phyloP scores from a whole-genome alignment of 176 grass and related monocot species.

The Musa schizocarpa region DNA sequence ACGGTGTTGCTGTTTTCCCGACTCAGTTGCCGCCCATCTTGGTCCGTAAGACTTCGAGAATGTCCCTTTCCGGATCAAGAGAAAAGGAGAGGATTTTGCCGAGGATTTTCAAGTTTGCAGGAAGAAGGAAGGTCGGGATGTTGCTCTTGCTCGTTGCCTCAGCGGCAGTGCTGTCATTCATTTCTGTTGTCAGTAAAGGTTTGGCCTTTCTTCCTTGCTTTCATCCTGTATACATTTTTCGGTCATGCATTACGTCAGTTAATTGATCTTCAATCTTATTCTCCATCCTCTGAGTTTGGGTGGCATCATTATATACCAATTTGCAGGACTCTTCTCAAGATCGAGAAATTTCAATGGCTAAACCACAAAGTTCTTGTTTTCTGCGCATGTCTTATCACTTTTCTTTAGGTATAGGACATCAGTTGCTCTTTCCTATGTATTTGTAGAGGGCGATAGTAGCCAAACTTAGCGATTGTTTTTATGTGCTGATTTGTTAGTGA shows the following conservation, averaged over 20 bases:
- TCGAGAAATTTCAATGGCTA: background rate
- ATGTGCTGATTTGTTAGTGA: background rate
- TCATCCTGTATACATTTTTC: background rate
- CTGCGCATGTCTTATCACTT: background rate
- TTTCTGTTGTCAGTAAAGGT: conserved; percentile 76
- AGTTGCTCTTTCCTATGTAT: background rate
- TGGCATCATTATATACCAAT: background rate
- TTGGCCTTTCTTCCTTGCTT: background rate
- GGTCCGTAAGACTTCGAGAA: conserved; percentile 43
- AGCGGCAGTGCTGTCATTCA: conserved; percentile 42
- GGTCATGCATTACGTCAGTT: background rate
- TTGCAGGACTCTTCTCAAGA: background rate
- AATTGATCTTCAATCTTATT: background rate
- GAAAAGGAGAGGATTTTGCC: conserved; percentile 41
- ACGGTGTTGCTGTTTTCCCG: conserved; percentile 18
- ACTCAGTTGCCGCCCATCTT: conserved; percentile 31
- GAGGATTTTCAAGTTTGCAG: conserved; percentile 65
- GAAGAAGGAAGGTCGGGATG: conserved; percentile 62
- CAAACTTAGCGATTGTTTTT: background rate
- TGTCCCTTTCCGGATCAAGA: conserved; percentile 32
- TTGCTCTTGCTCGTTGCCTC: conserved; percentile 64
- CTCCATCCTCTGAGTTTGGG: background rate
- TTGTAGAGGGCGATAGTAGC: background rate
- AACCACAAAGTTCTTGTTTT: background rate
- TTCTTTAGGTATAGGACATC: background rate